Evolutionary conservation across 2,329 filamentous ascomycete species (phyloP).

Genomic region (Colletotrichum scovillei): DNA sequence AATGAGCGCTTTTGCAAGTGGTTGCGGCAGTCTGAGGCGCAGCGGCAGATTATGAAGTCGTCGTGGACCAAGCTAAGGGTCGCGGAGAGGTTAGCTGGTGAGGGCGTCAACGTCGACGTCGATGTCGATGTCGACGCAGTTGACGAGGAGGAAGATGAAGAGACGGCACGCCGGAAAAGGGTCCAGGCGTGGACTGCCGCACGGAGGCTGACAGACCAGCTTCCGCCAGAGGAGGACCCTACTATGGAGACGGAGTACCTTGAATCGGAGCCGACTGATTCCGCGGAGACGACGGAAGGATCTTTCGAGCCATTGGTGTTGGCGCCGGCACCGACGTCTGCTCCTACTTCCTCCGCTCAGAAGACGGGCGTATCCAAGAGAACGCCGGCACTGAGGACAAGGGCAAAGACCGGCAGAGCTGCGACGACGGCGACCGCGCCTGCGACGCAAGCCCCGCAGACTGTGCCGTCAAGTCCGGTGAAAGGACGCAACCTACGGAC

Average conservation of each 20-base stretch:
- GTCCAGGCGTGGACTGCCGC: slow-evolving; percentile 30
- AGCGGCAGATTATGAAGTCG: slow-evolving; percentile 34
- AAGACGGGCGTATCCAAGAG: neutral
- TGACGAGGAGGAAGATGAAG: slow-evolving; percentile 7
- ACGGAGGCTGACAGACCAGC: slow-evolving; percentile 13
- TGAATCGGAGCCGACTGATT: slow-evolving; percentile 1
- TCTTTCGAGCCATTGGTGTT: neutral
- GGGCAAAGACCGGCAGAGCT: neutral
- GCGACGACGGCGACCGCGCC: neutral
- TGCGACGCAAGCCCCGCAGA: neutral
- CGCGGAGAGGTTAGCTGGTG: slow-evolving; percentile 19
- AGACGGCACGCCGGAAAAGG: slow-evolving; percentile 8
- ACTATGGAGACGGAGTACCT: slow-evolving; percentile 23
- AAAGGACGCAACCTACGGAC: neutral
- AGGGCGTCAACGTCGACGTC: neutral
- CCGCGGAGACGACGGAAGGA: neutral
- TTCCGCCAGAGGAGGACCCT: slow-evolving; percentile 27
- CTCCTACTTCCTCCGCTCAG: neutral
- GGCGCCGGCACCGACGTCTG: neutral
- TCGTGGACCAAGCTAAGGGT: slow-evolving; percentile 34
- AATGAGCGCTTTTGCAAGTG: slow-evolving; percentile 34
- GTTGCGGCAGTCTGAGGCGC: slow-evolving; percentile 26
- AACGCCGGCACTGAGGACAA: neutral
- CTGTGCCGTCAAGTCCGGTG: neutral
- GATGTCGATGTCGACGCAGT: neutral